Base-by-base conservation (phyloP, 1,284 basidiomycete genomes). In the Marasmius sp. region DNA sequence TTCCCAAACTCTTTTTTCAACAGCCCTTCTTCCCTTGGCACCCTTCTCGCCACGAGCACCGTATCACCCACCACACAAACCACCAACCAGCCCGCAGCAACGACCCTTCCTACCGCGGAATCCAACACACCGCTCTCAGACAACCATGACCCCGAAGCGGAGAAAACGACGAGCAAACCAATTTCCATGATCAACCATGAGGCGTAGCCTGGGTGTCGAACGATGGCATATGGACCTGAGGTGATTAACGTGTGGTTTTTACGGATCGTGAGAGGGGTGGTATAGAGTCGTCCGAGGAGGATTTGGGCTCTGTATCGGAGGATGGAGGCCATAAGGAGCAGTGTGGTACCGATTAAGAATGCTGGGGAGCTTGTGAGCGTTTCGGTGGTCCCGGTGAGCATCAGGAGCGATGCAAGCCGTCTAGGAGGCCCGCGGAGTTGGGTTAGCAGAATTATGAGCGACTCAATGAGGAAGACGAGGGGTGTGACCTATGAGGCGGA, bases 1-100 rank as follows among this genome's bases (percentile, higher is more conserved):
- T 54, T 54, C 52, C 52, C 52, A 54, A 54, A 54, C 52, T 18
- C 52, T 18, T 37, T 54, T 34, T 54, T 54, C 52, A 54, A 38
- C 27, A 54, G 18, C 12, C 52, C 36, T n/a, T 54, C 52, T 38
- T 54, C 52, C 52, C 10, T 54, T 14, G 52, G 52, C 12, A 54
- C 20, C 34, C 52, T 36, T 8, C 34, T 54, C 52, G 14, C 16
- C 52, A 54, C 5, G 10, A 54, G 20, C 8, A 54, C 11, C 34
- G 52, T 54, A 54, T 54, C 52, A 8, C 10, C 37, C 2, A 20
- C 18, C 52, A 36, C 52, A 54, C 27, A 54, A 34, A 54, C 52
- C 34, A 54, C 27, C 14, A 54, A 34, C 27, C 34, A 54, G 9
- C 36, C 12, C 7, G n/a, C 52, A 10, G 37, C 36, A 11, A 34